A percentile compares a stretch with the other conserved stretches of the same genome.
Evolutionary conservation across 2,329 filamentous ascomycete species (phyloP).

Genomic region (Colletotrichum salicis): DNA sequence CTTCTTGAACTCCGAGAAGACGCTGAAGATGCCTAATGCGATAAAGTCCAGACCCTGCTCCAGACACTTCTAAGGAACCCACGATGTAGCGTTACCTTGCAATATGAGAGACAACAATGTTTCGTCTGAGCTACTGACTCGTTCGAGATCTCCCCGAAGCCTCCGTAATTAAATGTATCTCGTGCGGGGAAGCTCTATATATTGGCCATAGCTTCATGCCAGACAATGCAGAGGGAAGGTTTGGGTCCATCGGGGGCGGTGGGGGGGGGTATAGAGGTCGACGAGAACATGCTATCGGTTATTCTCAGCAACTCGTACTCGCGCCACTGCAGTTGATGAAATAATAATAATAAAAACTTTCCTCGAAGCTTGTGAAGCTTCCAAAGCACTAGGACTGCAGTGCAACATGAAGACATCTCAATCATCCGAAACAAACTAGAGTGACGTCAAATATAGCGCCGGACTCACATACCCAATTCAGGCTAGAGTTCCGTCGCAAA

Average conservation of each 20-base stretch:
- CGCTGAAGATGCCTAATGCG: background rate
- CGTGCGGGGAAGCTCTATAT: conserved; percentile 16
- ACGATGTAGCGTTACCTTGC: background rate
- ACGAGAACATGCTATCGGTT: background rate
- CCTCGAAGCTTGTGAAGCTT: background rate
- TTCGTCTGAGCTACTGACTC: background rate
- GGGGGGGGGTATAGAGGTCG: background rate
- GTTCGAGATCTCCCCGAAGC: background rate
- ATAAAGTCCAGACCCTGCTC: background rate
- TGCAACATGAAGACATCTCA: background rate
- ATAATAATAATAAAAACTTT: background rate
- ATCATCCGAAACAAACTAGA: background rate
- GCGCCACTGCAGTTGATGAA: no score
- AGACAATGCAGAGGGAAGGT: background rate
- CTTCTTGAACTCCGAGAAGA: background rate
- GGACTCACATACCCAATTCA: background rate
- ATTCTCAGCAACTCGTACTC: background rate
- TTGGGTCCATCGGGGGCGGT: background rate
- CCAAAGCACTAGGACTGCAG: background rate
- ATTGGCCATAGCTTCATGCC: background rate
- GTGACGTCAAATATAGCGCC: background rate
- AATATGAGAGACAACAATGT: background rate
- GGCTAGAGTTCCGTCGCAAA: background rate
- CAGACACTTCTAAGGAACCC: background rate
- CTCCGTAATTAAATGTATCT: background rate